A percentile compares a stretch with the other conserved stretches of the same genome.
These are phyloP conservation scores for Starmerella lactis-condensi DNA, from an alignment of 805 yeast genomes.

Conservation along the genomic window DNA sequence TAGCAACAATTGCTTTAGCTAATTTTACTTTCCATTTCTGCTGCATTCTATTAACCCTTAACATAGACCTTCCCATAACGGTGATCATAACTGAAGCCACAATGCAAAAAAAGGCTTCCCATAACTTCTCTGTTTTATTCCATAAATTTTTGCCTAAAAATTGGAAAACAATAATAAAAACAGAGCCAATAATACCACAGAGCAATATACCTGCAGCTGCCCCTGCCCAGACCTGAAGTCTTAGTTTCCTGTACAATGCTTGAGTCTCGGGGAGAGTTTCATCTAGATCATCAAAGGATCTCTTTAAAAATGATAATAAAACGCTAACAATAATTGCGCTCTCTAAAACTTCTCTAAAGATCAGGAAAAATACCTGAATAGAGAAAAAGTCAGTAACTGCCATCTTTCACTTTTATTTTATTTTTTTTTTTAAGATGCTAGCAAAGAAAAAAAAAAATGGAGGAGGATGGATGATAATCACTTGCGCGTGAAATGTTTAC, in stretches of 20 bases:
- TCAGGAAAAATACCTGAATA: slow-evolving; percentile 69
- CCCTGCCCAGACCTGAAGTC: slow-evolving; percentile 66
- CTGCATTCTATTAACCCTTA: slow-evolving; percentile 63
- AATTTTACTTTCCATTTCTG: slow-evolving; percentile 60
- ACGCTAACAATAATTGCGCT: slow-evolving; percentile 78
- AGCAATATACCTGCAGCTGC: slow-evolving; percentile 51
- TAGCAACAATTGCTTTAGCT: slow-evolving; percentile 17
- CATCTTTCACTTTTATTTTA: slow-evolving; percentile 4
- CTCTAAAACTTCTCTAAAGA: slow-evolving; percentile 75
- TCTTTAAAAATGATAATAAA: slow-evolving; percentile 66
- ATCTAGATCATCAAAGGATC: slow-evolving; percentile 39
- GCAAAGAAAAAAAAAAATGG: no score
- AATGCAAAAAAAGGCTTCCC: slow-evolving; percentile 74
- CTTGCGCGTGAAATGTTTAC: no score
- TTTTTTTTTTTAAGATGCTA: no score
- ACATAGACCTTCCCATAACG: slow-evolving; percentile 67
- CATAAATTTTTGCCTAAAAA: slow-evolving; percentile 66
- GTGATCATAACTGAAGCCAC: slow-evolving; percentile 65
- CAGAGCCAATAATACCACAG: slow-evolving; percentile 55
- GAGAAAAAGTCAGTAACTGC: slow-evolving; percentile 29
- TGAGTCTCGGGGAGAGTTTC: slow-evolving; percentile 7
- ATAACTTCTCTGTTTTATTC: slow-evolving; percentile 71
- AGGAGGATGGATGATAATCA: no score
- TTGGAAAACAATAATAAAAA: slow-evolving; percentile 53
- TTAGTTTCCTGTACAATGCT: slow-evolving; percentile 28